A percentile compares a stretch with the other conserved stretches of the same genome.
phyloP scores from a whole-genome alignment of 1,284 basidiomycete genomes.

The Leccinum fuscescens region DNA sequence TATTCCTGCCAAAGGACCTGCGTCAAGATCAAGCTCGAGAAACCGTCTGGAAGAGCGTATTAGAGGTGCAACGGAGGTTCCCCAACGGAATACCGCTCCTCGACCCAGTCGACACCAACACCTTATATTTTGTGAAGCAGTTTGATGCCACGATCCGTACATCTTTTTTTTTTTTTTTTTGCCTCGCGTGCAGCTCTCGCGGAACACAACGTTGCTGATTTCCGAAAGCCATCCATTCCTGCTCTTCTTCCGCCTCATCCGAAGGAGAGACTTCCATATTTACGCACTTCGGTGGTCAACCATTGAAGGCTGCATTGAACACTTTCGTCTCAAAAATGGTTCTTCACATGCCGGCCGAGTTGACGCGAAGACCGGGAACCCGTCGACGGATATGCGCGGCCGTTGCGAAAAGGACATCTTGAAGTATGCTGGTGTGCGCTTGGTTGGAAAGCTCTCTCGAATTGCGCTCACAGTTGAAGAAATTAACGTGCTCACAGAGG shows the following conservation, averaged over 20 bases:
- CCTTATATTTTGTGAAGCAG: constrained; percentile 73
- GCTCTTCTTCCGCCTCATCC: constrained; percentile 69
- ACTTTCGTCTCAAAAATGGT: constrained; percentile 93
- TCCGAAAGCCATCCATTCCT: constrained; percentile 60
- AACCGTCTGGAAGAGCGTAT: constrained; percentile 85
- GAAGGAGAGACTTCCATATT: constrained; percentile 79
- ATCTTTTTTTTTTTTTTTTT: constrained; percentile 88
- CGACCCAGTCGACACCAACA: constrained; percentile 90
- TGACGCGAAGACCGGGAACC: constrained; percentile 93
- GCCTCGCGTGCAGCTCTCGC: constrained; percentile 74
- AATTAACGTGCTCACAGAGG: constrained; percentile 58
- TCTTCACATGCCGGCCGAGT: constrained; percentile 97
- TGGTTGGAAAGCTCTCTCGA: constrained; percentile 71
- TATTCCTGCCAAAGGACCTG: constrained; percentile 90
- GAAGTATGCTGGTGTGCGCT: constrained; percentile 88
- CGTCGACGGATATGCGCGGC: constrained; percentile 93
- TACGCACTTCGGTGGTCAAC: constrained; percentile 96
- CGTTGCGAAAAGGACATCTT: constrained; percentile 96
- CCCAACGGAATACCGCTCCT: constrained; percentile 84
- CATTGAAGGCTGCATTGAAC: constrained; percentile 96
- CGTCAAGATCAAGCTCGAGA: constrained; percentile 75
- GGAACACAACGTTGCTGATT: constrained; percentile 54
- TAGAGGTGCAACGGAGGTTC: constrained; percentile 89
- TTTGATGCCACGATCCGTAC: constrained; percentile 79
- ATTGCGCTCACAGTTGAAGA: not conserved